phyloP scores from a whole-genome alignment of 1,284 basidiomycete genomes.

The Amylostereum chailletii region DNA sequence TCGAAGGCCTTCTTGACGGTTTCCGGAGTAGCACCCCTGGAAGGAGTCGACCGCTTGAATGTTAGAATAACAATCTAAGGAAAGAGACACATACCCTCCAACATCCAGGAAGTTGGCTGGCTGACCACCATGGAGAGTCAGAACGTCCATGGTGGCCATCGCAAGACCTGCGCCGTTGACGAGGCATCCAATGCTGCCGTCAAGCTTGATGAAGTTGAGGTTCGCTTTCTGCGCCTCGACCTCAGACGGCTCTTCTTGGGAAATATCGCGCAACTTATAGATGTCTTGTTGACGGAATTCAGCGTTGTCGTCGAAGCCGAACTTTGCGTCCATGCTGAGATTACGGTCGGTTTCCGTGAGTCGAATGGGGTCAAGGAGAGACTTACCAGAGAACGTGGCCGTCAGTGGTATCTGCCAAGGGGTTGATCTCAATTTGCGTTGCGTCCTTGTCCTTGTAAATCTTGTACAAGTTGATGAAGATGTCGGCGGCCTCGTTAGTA shows the following conservation, averaged over 20 bases:
- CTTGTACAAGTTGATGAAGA: constrained; percentile 92
- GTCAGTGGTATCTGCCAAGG: constrained; percentile 91
- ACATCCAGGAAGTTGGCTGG: constrained; percentile 99
- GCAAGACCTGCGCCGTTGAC: constrained; percentile 99
- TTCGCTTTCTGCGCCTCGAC: constrained; percentile 93
- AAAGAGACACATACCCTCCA: constrained; percentile 60
- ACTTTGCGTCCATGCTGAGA: constrained; percentile 97
- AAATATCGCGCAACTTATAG: constrained; percentile 84
- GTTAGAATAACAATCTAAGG: not conserved
- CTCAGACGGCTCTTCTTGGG: constrained; percentile 96
- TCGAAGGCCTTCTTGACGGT: constrained; percentile 99
- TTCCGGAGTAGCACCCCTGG: constrained; percentile 90
- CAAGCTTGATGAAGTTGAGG: constrained; percentile 99
- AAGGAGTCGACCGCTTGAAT: constrained; percentile 6
- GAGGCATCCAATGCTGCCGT: constrained; percentile 95
- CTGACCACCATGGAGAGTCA: constrained; percentile 90
- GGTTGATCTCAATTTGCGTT: constrained; percentile 99
- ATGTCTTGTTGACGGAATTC: constrained; percentile 95
- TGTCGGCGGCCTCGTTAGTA: constrained; percentile 82
- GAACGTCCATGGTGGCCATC: constrained; percentile 99
- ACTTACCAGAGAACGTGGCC: constrained; percentile 88
- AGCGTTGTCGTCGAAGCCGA: constrained; percentile 99
- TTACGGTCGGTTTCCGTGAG: not conserved
- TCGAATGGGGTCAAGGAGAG: not conserved
- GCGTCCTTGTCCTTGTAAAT: constrained; percentile 99